A percentile compares a stretch with the other conserved stretches of the same genome.
These are phyloP conservation scores for Fennellomyces sp. DNA, from an alignment of 371 early-diverging fungal genomes.

Conservation along the genomic window DNA sequence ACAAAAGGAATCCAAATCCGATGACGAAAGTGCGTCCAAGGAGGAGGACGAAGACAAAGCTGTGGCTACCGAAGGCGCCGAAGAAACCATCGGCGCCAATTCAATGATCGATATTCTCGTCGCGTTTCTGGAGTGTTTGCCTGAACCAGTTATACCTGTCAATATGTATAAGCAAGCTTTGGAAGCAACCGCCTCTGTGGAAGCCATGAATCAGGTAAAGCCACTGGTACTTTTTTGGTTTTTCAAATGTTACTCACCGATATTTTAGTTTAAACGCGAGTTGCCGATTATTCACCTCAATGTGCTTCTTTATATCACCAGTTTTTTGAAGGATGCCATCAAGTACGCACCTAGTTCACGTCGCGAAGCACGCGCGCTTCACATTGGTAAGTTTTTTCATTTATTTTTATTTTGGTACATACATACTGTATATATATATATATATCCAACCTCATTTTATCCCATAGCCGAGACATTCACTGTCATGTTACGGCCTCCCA, in stretches of 20 bases:
- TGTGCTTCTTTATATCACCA: conserved; percentile 75
- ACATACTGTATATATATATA: background rate
- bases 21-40: background rate
- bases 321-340: conserved; percentile 73
- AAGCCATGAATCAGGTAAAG: conserved; percentile 50
- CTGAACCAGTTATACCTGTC: conserved; percentile 76
- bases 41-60: background rate
- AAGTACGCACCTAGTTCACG: conserved; percentile 35
- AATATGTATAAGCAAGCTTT: conserved; percentile 65
- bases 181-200: conserved; percentile 53
- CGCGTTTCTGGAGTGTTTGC: conserved; percentile 72
- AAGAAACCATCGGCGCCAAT: conserved; percentile 61
- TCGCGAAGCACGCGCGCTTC: conserved; percentile 32
- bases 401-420: background rate
- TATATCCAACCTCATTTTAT: too few relatives aligned
- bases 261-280: conserved; percentile 47
- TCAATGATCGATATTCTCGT: conserved; percentile 80
- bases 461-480: conserved; percentile 48
- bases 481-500: conserved; percentile 44
- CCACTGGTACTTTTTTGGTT: background rate
- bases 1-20: background rate
- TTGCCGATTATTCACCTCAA: conserved; percentile 72
- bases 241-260: conserved; percentile 2
- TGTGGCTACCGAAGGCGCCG: conserved; percentile 5
- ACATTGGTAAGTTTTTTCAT: conserved; percentile 43